A percentile compares a stretch with the other conserved stretches of the same genome.
Conservation (phyloP, 2,329 filamentous ascomycete species). For the Diaporthe eres region DNA sequence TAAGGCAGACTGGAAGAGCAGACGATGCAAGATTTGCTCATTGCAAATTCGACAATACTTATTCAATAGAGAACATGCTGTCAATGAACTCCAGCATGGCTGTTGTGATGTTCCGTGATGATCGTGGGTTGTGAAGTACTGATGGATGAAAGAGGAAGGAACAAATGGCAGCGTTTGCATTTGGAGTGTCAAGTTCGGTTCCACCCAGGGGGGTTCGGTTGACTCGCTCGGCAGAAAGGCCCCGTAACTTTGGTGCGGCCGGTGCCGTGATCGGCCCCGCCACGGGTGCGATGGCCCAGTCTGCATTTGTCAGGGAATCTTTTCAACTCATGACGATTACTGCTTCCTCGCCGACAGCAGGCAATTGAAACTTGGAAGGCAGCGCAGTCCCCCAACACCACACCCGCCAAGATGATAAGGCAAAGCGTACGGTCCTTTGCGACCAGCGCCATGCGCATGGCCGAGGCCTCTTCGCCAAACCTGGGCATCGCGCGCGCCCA, state of each 20-base stretch:
- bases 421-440: constrained; percentile 77
- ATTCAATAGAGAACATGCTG: neutral
- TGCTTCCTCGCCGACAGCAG: neutral
- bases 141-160: neutral
- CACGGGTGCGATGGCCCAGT: constrained; percentile 2
- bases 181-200: neutral
- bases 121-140: neutral
- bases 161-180: neutral
- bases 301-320: constrained; percentile 29
- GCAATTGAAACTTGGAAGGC: neutral
- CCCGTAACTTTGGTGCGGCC: constrained; percentile 6
- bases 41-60: neutral
- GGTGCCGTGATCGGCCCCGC: constrained; percentile 36
- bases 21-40: no score
- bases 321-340: neutral
- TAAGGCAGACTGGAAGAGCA: no score
- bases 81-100: neutral
- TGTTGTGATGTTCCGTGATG: neutral
- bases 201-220: neutral
- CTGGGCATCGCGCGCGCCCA: constrained; percentile 85
- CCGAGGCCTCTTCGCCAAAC: constrained; percentile 69
- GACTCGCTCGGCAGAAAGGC: neutral
- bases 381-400: neutral
- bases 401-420: constrained; percentile 72
- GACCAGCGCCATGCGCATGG: constrained; percentile 70